Base-by-base conservation (phyloP, 2,329 filamentous ascomycete species). In the Rutstroemia sp. region DNA sequence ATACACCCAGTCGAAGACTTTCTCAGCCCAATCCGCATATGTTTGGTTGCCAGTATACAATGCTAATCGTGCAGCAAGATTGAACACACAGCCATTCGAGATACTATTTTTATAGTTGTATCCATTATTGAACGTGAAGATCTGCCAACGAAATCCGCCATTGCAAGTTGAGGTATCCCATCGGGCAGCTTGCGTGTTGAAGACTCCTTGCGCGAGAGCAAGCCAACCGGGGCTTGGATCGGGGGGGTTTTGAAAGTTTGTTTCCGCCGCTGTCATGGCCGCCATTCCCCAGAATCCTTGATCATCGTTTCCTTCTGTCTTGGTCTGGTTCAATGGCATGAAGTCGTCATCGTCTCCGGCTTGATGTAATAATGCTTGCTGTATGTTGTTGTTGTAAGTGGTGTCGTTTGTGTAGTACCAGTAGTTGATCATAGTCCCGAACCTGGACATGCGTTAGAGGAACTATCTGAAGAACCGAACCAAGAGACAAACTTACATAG, bases 81-180 rank as follows among this genome's bases (percentile, higher is more conserved):
- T 78, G 67, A 83, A 83, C 70, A 83, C 81, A 54, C 78, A 79
- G 4, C 78, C 80, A 60, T 82, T 80, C 0, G 81, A 81, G 58
- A 83, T 82, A 21, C 79, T 78, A 60, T 83, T 83, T 65, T 84
- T 92, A 76, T 92, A 90, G 64, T 84, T 78, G 71, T 84, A 95
- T n/a, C 90, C 90, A 40, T 79, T 82, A 67, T 92, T 91, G 75
- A 87, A 89, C 1, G 80, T 75, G 67, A 87, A 92, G 47, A 94
- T 89, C 72, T 95, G 89, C 88, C 88, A 92, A 58, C 87, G 80
- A 51, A 94, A 70, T 14, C 89, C 89, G 45, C 89, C 89, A 12
- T 76, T 76, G 64, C 89, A 94, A 52, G 80, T 73, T 23, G 39
- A 48, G 19, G 36, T 54, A 59, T 91, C 87, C 88, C 87, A 92